Base-by-base conservation (phyloP, 495 filamentous ascomycete species). In the Penicillium diatomitis region DNA sequence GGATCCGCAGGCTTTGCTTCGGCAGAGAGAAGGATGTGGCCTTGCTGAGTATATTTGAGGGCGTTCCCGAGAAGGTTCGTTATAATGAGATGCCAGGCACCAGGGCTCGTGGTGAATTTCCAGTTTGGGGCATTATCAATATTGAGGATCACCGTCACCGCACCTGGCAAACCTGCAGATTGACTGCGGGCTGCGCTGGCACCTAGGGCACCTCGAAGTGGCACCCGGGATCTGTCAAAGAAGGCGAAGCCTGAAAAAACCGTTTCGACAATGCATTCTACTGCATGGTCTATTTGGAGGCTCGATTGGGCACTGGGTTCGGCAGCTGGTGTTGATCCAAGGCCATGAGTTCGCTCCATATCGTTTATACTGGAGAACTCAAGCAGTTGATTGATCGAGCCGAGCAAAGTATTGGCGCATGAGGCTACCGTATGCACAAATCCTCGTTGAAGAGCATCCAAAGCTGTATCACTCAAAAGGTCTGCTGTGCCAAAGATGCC, bases 351-450 rank as follows among this genome's bases (percentile, higher is more conserved):
- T 2, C 28, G 33, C 31, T 27, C 9, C 8, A 10, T 45, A 31
- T 45, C n/a, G 31, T 30, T 33, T 20, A 45, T 27, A 31, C 33
- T 34, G 0, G 74, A 70, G 52, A 78, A 75, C 52, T 84, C 80
- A 0, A 85, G 56, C 58, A 82, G 65, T 57, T 86, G 79, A 48
- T 86, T 80, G 51, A 87, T 81, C 0, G 81, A 86, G 53, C 87
- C 84, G 7, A 88, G 68, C 0, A 87, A 62, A 0, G 84, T 86
- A 37, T 75, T 76, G 4, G 79, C 81, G 45, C 81, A 87, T 1
- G 77, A 76, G 35, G 85, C 78, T 33, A 87, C 76, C 32, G 82
- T 84, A 48, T 81, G 71, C 0, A 84, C 70, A 57, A 84, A 78
- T 27, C 74, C 76, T 37, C 68, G 68, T 45, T 83, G 79, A 33